Evolutionary conservation across 345 rosid species (phyloP).

Genomic region (Syzygium aromaticum): DNA sequence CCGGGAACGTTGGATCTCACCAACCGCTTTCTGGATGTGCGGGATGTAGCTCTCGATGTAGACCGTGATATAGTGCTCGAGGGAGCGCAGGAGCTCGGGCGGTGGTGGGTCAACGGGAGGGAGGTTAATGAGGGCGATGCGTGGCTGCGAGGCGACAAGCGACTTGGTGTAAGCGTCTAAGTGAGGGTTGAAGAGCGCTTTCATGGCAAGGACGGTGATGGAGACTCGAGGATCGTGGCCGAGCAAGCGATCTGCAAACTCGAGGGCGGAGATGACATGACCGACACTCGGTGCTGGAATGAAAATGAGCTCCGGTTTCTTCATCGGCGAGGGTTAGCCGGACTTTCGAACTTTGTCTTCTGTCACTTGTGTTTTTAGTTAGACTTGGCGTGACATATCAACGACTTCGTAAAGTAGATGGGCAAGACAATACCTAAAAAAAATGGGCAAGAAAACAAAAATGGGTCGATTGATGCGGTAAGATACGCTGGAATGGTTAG

Average conservation of each 20-base stretch:
- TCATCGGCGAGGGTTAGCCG: not conserved
- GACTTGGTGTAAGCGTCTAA: conserved; percentile 3
- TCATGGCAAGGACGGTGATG: conserved; percentile 19
- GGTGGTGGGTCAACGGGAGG: conserved; percentile 20
- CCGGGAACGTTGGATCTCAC: not conserved
- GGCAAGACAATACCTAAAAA: too few species aligned
- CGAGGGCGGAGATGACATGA: conserved; percentile 37
- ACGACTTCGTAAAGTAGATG: not conserved
- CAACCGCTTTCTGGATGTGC: not conserved
- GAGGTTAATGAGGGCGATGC: conserved; percentile 21
- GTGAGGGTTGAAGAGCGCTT: not conserved
- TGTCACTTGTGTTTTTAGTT: too few species aligned
- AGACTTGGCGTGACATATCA: too few species aligned
- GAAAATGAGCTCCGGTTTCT: conserved; percentile 23
- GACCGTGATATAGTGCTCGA: not conserved
- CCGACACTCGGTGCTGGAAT: conserved; percentile 24
- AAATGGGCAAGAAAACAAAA: not conserved
- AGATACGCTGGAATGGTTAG: too few species aligned
- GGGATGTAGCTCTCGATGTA: conserved; percentile 6
- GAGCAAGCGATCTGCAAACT: conserved; percentile 34
- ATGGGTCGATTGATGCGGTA: not conserved
- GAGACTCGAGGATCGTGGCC: conserved; percentile 18
- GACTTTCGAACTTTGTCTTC: not conserved
- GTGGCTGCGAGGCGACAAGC: conserved; percentile 7
- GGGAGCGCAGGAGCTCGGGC: conserved; percentile 4